These are phyloP conservation scores for Penicillium taxi DNA, from an alignment of 495 filamentous ascomycete species.

Conservation along the genomic window DNA sequence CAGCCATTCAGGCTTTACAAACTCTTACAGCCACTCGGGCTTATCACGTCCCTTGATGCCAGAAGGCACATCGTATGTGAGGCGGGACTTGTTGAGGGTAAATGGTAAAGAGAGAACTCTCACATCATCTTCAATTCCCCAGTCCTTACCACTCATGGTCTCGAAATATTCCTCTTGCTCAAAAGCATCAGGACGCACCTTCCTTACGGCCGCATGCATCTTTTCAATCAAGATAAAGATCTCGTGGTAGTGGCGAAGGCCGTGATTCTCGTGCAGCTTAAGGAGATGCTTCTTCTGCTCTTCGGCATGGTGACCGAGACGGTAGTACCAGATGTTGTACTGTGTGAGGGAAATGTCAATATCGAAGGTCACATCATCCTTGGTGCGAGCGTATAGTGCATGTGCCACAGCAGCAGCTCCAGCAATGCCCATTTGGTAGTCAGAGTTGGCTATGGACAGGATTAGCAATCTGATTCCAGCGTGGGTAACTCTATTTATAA, in stretches of 20 bases:
- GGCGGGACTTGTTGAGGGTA: background rate
- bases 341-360: background rate
- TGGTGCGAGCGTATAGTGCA: background rate
- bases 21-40: background rate
- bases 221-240: slow-evolving; percentile 4
- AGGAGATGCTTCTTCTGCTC: slow-evolving; percentile 9
- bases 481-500: background rate
- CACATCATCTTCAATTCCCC: background rate
- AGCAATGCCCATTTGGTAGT: slow-evolving; percentile 1
- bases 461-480: background rate
- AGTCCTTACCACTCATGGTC: background rate
- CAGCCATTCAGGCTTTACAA: too few relatives aligned
- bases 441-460: background rate
- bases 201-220: background rate
- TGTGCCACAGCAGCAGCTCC: background rate
- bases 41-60: background rate
- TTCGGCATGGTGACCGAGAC: slow-evolving; percentile 7
- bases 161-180: background rate
- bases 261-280: slow-evolving; percentile 1
- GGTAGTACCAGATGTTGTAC: slow-evolving; percentile 3
- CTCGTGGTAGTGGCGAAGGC: slow-evolving; percentile 8
- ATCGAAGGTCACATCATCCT: background rate
- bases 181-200: background rate
- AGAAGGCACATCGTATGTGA: background rate
- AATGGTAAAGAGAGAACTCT: background rate